A percentile compares a stretch with the other conserved stretches of the same genome.
Evolutionary conservation across 306 rosid species (phyloP).

Genomic region (Geum urbanum): DNA sequence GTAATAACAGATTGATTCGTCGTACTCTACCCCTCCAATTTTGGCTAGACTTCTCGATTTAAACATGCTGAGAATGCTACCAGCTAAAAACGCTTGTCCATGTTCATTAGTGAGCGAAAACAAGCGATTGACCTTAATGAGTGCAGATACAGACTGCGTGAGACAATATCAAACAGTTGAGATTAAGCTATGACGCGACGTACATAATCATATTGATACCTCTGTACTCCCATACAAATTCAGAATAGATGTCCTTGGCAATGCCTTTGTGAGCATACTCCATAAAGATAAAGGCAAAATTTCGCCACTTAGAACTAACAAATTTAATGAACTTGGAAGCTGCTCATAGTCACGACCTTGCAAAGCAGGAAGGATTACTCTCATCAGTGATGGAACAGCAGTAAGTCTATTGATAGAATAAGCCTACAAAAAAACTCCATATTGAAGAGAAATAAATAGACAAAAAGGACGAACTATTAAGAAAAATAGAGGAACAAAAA

Average conservation of each 20-base stretch:
- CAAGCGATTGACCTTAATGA: no score
- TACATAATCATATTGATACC: constrained; percentile 46
- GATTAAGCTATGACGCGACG: no score
- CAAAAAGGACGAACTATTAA: background rate
- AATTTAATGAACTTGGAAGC: constrained; percentile 45
- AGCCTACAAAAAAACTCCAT: constrained; percentile 47
- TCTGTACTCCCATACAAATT: constrained; percentile 91
- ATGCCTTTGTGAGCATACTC: constrained; percentile 49
- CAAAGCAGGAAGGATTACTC: constrained; percentile 64
- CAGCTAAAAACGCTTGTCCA: no score
- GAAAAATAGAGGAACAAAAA: background rate
- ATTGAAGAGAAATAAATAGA: background rate
- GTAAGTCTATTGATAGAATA: constrained; percentile 65
- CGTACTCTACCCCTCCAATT: no score
- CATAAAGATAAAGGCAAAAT: constrained; percentile 57
- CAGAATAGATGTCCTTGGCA: constrained; percentile 73
- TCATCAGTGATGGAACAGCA: constrained; percentile 80
- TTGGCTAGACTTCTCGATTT: no score
- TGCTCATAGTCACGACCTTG: constrained; percentile 27
- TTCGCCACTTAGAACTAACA: constrained; percentile 90
- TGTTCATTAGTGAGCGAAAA: no score
- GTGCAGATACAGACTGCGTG: no score
- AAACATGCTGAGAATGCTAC: no score
- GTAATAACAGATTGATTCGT: no score
- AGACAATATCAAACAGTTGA: no score